Conservation (phyloP, 345 rosid genomes). For the Adansonia digitata region DNA sequence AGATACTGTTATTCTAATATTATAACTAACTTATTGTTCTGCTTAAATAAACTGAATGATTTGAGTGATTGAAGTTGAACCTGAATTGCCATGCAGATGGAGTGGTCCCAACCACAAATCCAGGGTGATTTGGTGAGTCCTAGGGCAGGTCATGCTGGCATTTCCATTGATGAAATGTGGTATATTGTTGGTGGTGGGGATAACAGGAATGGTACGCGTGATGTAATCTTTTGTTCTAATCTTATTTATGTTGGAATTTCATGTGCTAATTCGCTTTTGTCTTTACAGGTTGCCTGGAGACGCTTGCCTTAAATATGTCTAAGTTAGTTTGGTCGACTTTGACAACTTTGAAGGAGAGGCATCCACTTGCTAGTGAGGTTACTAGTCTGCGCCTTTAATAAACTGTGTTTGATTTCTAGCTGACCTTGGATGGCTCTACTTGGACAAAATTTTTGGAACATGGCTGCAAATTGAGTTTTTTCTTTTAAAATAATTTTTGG, state of each 20-base stretch:
- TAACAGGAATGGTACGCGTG: conserved; percentile 67
- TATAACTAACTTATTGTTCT: neutral
- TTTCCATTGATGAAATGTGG: conserved; percentile 76
- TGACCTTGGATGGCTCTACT: neutral
- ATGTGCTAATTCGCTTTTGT: neutral
- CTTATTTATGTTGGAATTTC: conserved; percentile 8
- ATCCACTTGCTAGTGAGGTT: conserved; percentile 98
- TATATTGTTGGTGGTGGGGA: conserved; percentile 97
- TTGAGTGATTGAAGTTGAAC: neutral
- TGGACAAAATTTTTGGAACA: neutral
- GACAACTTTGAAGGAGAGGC: conserved; percentile 66
- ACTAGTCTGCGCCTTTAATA: conserved; percentile 8
- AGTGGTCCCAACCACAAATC: conserved; percentile 89
- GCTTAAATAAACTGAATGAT: neutral
- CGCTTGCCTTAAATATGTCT: conserved; percentile 77
- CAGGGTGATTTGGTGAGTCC: conserved; percentile 43
- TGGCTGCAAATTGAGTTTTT: neutral
- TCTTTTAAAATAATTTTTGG: neutral
- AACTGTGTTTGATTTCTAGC: neutral
- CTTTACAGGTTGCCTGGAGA: conserved; percentile 70
- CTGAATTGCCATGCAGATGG: conserved; percentile 53
- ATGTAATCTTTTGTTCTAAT: conserved; percentile 3
- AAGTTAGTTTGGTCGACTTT: conserved; percentile 77
- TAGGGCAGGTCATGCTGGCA: conserved; percentile 93
- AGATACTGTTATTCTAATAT: neutral